Percentiles rank a stretch among this genome's conserved stretches.
Conservation (phyloP, 345 rosid genomes). For the Arabidopsis arenosa region DNA sequence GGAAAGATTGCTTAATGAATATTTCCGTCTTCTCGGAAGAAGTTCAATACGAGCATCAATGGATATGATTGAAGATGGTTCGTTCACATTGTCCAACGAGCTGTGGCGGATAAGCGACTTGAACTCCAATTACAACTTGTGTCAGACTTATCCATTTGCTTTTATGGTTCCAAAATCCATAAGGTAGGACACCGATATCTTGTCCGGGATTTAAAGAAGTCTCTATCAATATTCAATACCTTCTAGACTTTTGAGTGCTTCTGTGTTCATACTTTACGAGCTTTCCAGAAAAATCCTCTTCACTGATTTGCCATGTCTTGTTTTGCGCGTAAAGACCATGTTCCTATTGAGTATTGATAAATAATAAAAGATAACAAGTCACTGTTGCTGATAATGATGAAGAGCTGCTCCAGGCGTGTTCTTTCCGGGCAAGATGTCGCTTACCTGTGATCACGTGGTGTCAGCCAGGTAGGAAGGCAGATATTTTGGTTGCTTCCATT, state of each 20-base stretch:
- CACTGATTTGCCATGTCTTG: background rate
- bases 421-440: conserved; percentile 86
- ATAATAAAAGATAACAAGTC: conserved; percentile 27
- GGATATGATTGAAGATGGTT: conserved; percentile 72
- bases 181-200: conserved; percentile 53
- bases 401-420: conserved; percentile 83
- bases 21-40: conserved; percentile 88
- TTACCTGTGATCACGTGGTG: conserved; percentile 96
- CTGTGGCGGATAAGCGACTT: conserved; percentile 84
- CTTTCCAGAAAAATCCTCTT: conserved; percentile 12
- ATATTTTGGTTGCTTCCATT: conserved; percentile 28
- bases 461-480: conserved; percentile 68
- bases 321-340: background rate
- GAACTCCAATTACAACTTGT: conserved; percentile 74
- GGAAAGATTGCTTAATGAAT: conserved; percentile 88
- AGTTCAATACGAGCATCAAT: conserved; percentile 63
- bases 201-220: background rate
- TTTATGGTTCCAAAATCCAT: conserved; percentile 83
- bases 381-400: conserved; percentile 63
- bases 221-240: background rate
- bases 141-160: conserved; percentile 90
- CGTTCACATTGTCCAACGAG: conserved; percentile 75
- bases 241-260: background rate
- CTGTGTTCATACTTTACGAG: background rate
- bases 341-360: conserved; percentile 18